phyloP scores from a whole-genome alignment of 106 monocot species.

The Acorus gramineus region DNA sequence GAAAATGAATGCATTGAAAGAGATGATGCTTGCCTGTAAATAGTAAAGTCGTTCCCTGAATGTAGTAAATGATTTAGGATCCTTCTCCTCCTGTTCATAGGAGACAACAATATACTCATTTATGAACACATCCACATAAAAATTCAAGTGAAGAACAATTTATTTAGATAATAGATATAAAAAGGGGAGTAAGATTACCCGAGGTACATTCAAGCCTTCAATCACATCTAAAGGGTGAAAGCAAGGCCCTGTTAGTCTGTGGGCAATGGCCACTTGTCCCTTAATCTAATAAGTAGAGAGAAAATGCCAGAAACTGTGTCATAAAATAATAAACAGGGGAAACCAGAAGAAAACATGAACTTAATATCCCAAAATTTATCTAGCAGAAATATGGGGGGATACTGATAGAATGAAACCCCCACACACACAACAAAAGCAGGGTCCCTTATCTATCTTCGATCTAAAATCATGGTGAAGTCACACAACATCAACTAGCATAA shows the following conservation, averaged over 20 bases:
- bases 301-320: neutral
- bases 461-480: no score
- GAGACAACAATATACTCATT: neutral
- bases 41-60: constrained; percentile 70
- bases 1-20: constrained; percentile 5
- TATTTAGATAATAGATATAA: neutral
- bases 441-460: no score
- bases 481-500: no score
- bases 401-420: no score
- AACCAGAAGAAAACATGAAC: no score
- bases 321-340: constrained; percentile 3
- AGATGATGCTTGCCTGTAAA: constrained; percentile 43
- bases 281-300: constrained; percentile 25
- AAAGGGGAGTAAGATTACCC: constrained; percentile 23
- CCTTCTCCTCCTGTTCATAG: constrained; percentile 43
- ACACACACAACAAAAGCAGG: no score
- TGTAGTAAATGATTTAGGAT: constrained; percentile 49
- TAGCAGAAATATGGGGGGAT: no score
- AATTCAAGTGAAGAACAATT: neutral
- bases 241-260: constrained; percentile 51
- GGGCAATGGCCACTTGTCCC: constrained; percentile 43
- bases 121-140: neutral
- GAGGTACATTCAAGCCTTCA: constrained; percentile 40
- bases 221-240: constrained; percentile 55
- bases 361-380: no score